Conservation (phyloP, 176 grass and related monocot genomes). For the Hyparrhenia diplandra region DNA sequence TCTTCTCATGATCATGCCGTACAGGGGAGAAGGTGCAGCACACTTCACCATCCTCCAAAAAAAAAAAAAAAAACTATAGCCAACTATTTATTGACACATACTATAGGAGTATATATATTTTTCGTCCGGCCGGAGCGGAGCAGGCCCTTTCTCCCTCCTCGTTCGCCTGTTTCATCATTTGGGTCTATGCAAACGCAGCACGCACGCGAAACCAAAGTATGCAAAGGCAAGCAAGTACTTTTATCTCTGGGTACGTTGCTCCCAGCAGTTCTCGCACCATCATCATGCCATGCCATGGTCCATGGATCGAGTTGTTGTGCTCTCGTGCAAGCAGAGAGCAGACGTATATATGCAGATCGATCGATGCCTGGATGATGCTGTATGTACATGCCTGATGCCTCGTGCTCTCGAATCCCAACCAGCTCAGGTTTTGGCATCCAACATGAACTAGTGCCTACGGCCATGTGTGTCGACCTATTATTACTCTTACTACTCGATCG, state of each 20-base stretch:
- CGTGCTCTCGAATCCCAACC: constrained; percentile 54
- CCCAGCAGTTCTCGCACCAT: constrained; percentile 28
- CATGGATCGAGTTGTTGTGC: neutral
- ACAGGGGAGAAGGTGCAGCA: neutral
- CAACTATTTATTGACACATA: neutral
- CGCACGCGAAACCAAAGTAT: constrained; percentile 40
- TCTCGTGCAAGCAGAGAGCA: neutral
- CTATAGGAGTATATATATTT: neutral
- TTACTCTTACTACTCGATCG: neutral
- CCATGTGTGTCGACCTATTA: constrained; percentile 44
- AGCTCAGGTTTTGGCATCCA: constrained; percentile 33
- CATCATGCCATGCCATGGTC: constrained; percentile 27
- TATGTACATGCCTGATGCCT: neutral
- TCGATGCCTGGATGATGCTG: neutral
- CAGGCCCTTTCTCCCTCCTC: constrained; percentile 33
- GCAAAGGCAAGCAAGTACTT: constrained; percentile 37
- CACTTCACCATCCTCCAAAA: too few relatives aligned
- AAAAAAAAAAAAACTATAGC: neutral
- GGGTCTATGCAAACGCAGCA: constrained; percentile 29
- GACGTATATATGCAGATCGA: neutral
- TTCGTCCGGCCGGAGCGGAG: neutral
- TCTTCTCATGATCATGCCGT: constrained; percentile 14
- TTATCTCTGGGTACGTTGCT: constrained; percentile 58
- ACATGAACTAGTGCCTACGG: constrained; percentile 49
- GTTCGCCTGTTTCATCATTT: constrained; percentile 52